These are phyloP conservation scores for Pelargonium fulgidum DNA, from an alignment of 441 rosid genomes.

Conservation along the genomic window DNA sequence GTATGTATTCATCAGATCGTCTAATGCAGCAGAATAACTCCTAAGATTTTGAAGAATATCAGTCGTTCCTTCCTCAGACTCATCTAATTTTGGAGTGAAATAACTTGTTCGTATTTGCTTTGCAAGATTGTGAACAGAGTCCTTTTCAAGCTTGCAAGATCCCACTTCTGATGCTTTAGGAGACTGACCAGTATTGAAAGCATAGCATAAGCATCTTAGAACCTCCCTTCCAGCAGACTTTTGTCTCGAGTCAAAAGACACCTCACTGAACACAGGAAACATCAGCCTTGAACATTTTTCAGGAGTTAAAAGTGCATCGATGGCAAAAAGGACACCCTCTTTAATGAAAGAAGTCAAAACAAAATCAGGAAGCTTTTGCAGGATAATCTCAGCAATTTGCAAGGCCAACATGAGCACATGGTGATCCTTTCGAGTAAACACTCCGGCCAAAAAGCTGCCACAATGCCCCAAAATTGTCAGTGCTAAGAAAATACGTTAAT, in stretches of 20 bases:
- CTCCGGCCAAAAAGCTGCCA: constrained; percentile 87
- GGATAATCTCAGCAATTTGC: constrained; percentile 60
- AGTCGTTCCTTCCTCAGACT: constrained; percentile 66
- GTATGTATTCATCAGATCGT: constrained; percentile 39
- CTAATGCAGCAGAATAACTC: constrained; percentile 53
- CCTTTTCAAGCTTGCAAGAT: constrained; percentile 64
- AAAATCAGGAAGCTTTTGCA: constrained; percentile 61
- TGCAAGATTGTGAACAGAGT: constrained; percentile 61
- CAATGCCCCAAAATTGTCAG: constrained; percentile 18
- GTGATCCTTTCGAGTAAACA: constrained; percentile 75
- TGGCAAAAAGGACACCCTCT: constrained; percentile 83
- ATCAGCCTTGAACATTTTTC: constrained; percentile 46
- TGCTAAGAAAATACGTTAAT: constrained; percentile 13
- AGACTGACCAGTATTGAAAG: constrained; percentile 44
- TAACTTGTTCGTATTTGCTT: constrained; percentile 52
- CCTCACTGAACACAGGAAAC: constrained; percentile 40
- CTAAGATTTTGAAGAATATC: constrained; percentile 80
- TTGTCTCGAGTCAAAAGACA: constrained; percentile 42
- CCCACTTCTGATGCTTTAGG: constrained; percentile 36
- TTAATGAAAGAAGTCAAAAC: constrained; percentile 65
- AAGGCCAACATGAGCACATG: constrained; percentile 73
- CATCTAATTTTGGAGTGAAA: constrained; percentile 50
- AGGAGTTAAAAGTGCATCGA: constrained; percentile 56
- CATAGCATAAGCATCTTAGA: constrained; percentile 74
- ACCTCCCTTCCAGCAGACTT: constrained; percentile 47